Evolutionary conservation across 305 asterid genomes (phyloP), one percentile per base, ranked within the genome.

Genomic region (Solanum hybrid): DNA sequence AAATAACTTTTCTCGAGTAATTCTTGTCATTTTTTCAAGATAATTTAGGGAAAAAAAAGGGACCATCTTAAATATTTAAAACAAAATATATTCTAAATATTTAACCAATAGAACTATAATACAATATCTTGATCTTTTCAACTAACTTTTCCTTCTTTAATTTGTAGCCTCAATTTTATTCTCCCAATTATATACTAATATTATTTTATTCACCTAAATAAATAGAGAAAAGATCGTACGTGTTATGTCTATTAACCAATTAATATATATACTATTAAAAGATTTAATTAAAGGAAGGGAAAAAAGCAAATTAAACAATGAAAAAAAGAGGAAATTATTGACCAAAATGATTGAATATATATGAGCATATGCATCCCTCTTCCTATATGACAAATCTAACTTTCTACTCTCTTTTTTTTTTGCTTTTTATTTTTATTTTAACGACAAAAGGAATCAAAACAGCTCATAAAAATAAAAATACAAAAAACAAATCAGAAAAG

Each of bases 381-480:
- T 56, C 88, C 88, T 85, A 85, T 32, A 56, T 85, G 88, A 85
- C 88, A 85, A 85, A 56, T 85, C 76, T 56, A 85, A 10, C 75
- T 51, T 32, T 34, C 56, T 6, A 31, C 46, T 51, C 76, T 32
- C 0, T 32, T 29, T 40, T 86, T 42, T 42, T 42, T 22, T 24
- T 51, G 22, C n/a, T 56, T 56, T 76, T 38, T 29, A 5, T 34
- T 77, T 46, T 64, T 31, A 85, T 66, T 85, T 86, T n/a, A 64
- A 90, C 42, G 90, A 91, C 94, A 92, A 27, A 86, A 72, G 89
- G 94, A 88, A 92, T 91, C 89, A 87, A 90, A 77, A 92, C 91
- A 92, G 91, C 92, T 88, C 90, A 88, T 90, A 88, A 90, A 42
- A 27, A 27, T 17, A 31, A 31, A 89, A 90, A 46, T 0, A 16